phyloP scores from a whole-genome alignment of 169 alveolate species.

The Cryptosporidium xiaoi region DNA sequence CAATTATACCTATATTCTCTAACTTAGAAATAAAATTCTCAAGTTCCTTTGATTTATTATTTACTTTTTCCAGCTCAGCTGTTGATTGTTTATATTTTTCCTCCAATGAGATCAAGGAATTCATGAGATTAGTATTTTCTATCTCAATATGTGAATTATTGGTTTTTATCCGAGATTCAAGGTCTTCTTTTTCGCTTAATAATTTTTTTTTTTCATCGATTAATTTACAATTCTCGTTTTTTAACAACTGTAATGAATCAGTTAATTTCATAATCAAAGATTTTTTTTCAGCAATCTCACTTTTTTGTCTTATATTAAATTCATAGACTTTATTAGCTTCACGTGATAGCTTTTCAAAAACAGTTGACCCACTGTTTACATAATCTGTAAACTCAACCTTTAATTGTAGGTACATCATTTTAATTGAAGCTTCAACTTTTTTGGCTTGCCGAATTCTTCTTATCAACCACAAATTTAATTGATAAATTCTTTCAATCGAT shows the following conservation, averaged over 20 bases:
- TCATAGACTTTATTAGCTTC: neutral
- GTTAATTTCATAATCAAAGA: neutral
- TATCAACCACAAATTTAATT: too few species aligned
- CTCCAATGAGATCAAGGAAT: neutral
- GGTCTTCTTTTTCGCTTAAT: neutral
- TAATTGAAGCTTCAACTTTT: conserved; percentile 19
- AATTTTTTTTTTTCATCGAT: neutral
- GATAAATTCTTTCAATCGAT: too few species aligned
- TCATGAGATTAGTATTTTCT: conserved; percentile 8
- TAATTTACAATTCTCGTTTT: conserved; percentile 22
- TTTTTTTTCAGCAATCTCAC: conserved; percentile 1
- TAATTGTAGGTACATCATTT: conserved; percentile 15
- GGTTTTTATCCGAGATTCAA: conserved; percentile 7
- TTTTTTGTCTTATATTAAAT: neutral
- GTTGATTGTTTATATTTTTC: conserved; percentile 3
- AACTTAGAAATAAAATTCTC: conserved; percentile 28
- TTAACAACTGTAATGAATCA: conserved; percentile 20
- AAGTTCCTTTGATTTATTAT: conserved; percentile 26
- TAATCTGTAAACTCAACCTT: neutral
- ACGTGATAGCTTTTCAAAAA: conserved; percentile 1
- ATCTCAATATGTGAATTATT: conserved; percentile 2
- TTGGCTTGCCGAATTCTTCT: conserved; percentile 3
- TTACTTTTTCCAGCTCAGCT: conserved; percentile 23
- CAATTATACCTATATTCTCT: conserved; percentile 31
- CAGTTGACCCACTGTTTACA: conserved; percentile 1